Percentiles rank a stretch among this genome's conserved stretches.
phyloP scores from a whole-genome alignment of 208 protist species.

The Tritrichomonas foetus region DNA sequence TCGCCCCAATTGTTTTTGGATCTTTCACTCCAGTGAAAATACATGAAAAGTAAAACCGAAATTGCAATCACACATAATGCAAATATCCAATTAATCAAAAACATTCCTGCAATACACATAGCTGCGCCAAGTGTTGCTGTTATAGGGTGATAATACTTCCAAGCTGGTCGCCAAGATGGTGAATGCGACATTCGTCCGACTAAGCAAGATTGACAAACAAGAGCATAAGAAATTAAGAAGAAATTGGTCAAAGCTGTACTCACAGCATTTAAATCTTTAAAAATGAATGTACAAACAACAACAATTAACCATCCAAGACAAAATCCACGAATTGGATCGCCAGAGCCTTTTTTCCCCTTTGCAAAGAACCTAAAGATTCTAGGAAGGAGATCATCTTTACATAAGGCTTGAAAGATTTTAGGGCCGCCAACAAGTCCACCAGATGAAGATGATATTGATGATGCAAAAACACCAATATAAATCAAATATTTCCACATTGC shows the following conservation, averaged over 20 bases:
- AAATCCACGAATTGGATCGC: constrained; percentile 7
- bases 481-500: not conserved
- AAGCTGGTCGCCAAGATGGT: constrained; percentile 54
- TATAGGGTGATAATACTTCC: constrained; percentile 52
- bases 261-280: constrained; percentile 20
- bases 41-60: not conserved
- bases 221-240: constrained; percentile 59
- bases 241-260: constrained; percentile 37
- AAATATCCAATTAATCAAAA: constrained; percentile 41
- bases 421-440: not conserved
- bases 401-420: not conserved
- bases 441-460: not conserved
- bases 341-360: not conserved
- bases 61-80: not conserved
- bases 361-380: not conserved
- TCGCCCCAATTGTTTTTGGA: not conserved
- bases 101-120: constrained; percentile 53
- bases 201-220: constrained; percentile 60
- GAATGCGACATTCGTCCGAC: constrained; percentile 44
- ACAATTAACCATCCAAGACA: not conserved
- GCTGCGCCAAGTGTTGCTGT: constrained; percentile 49
- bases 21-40: not conserved
- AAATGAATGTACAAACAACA: constrained; percentile 14
- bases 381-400: constrained; percentile 6
- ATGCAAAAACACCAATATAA: not conserved